Conservation (phyloP, 2,329 filamentous ascomycete genomes). For the Ambrosiella beaveri region DNA sequence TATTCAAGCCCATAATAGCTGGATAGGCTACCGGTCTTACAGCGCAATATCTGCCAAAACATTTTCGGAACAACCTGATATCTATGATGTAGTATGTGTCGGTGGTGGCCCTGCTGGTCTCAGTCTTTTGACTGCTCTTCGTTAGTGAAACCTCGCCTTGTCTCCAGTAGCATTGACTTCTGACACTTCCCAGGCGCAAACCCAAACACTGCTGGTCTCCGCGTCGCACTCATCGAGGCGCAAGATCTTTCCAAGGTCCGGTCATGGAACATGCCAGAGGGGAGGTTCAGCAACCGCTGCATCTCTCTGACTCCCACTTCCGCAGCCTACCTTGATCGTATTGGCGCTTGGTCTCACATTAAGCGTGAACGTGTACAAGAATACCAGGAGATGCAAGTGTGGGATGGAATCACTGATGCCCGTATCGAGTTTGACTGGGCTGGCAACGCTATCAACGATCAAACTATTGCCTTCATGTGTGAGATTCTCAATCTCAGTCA, state of each 20-base stretch:
- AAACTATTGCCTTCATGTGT: constrained; percentile 82
- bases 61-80: constrained; percentile 34
- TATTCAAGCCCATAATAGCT: neutral
- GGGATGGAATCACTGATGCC: constrained; percentile 82
- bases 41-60: constrained; percentile 12
- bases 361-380: constrained; percentile 57
- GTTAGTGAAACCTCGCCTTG: constrained; percentile 29
- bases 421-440: constrained; percentile 75
- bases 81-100: constrained; percentile 87
- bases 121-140: constrained; percentile 60
- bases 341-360: constrained; percentile 73
- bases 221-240: constrained; percentile 75
- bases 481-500: constrained; percentile 84
- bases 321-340: constrained; percentile 61
- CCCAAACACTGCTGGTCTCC: constrained; percentile 56
- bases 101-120: constrained; percentile 81
- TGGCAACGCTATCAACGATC: constrained; percentile 16
- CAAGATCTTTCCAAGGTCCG: constrained; percentile 61
- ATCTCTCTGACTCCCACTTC: constrained; percentile 86
- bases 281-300: constrained; percentile 79
- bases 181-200: constrained; percentile 44
- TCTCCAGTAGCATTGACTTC: neutral
- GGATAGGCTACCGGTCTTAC: neutral
- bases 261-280: constrained; percentile 46
- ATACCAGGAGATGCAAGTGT: constrained; percentile 95